phyloP scores from a whole-genome alignment of 176 grass and related monocot genomes.

The Poa annua region DNA sequence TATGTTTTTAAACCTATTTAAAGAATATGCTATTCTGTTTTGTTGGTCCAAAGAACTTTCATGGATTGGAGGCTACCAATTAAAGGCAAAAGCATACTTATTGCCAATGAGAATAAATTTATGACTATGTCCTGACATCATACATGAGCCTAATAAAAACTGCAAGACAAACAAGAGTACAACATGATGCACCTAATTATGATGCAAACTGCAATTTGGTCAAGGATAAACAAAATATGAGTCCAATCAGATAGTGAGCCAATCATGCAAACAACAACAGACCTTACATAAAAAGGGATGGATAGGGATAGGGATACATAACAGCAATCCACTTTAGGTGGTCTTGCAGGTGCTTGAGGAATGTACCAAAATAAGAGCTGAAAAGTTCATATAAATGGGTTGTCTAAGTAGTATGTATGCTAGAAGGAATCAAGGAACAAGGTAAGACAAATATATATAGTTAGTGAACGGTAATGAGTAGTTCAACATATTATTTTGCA shows the following conservation, averaged over 20 bases:
- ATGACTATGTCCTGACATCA: slow-evolving; percentile 35
- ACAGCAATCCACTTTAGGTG: slow-evolving; percentile 35
- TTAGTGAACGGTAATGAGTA: slow-evolving; percentile 16
- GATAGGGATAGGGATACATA: slow-evolving; percentile 11
- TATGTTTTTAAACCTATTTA: slow-evolving; percentile 31
- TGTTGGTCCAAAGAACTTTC: slow-evolving; percentile 52
- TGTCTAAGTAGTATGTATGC: slow-evolving; percentile 21
- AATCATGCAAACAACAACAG: slow-evolving; percentile 40
- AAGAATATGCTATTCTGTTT: slow-evolving; percentile 35
- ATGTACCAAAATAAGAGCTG: slow-evolving; percentile 28
- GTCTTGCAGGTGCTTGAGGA: slow-evolving; percentile 29
- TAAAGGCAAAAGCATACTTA: slow-evolving; percentile 51
- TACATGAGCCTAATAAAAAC: slow-evolving; percentile 39
- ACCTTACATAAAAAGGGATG: slow-evolving; percentile 24
- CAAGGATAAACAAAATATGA: slow-evolving; percentile 47
- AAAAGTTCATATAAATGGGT: slow-evolving; percentile 22
- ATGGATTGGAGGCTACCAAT: slow-evolving; percentile 53
- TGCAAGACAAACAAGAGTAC: slow-evolving; percentile 45
- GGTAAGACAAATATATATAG: background rate
- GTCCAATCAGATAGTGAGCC: slow-evolving; percentile 52
- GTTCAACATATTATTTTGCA: slow-evolving; percentile 32
- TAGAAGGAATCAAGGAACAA: slow-evolving; percentile 50
- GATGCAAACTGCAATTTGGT: slow-evolving; percentile 39
- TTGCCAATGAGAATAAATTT: slow-evolving; percentile 48
- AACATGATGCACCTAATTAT: slow-evolving; percentile 42